Percentiles rank a stretch among this genome's conserved stretches.
Evolutionary conservation across 2,329 filamentous ascomycete genomes (phyloP).

Genomic region (Trichoderma sp.): DNA sequence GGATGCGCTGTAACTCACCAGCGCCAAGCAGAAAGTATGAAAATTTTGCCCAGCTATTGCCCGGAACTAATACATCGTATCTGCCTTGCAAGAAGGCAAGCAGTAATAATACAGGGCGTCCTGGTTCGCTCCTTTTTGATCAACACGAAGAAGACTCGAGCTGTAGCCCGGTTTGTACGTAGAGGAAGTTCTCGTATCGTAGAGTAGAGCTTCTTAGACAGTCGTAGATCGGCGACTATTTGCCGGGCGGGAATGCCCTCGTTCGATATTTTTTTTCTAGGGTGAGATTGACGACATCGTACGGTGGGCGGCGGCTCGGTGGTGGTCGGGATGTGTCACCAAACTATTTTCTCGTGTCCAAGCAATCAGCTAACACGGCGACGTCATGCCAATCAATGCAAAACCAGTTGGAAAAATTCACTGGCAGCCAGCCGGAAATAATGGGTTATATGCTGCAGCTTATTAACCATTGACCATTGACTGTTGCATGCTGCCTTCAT

Average conservation of each 20-base stretch:
- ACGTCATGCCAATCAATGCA: constrained; percentile 1
- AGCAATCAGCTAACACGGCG: background rate
- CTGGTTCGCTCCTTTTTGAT: background rate
- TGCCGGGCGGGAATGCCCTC: background rate
- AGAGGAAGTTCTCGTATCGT: background rate
- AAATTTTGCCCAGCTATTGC: background rate
- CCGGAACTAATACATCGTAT: background rate
- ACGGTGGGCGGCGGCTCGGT: constrained; percentile 1
- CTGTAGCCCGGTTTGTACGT: background rate
- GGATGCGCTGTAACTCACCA: background rate
- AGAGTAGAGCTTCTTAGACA: background rate
- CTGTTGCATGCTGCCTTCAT: background rate
- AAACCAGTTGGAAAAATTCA: background rate
- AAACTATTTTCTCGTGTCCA: background rate
- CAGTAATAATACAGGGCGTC: background rate
- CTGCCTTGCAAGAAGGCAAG: background rate
- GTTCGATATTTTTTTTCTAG: background rate
- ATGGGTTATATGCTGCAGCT: background rate
- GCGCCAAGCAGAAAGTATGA: background rate
- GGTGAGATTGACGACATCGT: background rate
- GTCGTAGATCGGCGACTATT: background rate
- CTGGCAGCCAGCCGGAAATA: background rate
- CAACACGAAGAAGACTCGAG: background rate
- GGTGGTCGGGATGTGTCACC: constrained; percentile 2
- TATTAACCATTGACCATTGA: background rate